Evolutionary conservation across 2,329 filamentous ascomycete species (phyloP).

Genomic region (Ophiostoma angusticollis): DNA sequence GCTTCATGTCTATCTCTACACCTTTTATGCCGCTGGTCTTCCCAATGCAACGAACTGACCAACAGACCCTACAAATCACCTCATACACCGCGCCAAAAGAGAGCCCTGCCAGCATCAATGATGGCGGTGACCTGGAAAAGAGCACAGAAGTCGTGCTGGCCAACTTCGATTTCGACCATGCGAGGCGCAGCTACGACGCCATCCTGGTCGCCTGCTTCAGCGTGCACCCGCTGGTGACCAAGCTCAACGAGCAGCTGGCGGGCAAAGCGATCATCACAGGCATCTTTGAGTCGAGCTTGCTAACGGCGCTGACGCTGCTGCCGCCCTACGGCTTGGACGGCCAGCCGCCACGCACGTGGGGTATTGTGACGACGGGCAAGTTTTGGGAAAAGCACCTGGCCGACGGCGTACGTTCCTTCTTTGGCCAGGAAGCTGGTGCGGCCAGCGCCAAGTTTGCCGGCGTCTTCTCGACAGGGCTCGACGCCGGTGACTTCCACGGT

Average conservation of each 20-base stretch:
- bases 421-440: slow-evolving; percentile 36
- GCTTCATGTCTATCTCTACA: neutral
- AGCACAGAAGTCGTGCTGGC: slow-evolving; percentile 51
- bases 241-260: slow-evolving; percentile 29
- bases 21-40: neutral
- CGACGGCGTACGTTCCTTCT: slow-evolving; percentile 48
- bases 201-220: slow-evolving; percentile 84
- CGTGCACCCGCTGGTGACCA: slow-evolving; percentile 60
- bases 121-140: slow-evolving; percentile 50
- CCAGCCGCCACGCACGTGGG: slow-evolving; percentile 42
- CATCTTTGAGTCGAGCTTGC: slow-evolving; percentile 77
- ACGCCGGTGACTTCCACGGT: slow-evolving; percentile 66
- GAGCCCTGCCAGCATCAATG: slow-evolving; percentile 66
- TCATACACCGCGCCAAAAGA: slow-evolving; percentile 53
- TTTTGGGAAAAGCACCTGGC: slow-evolving; percentile 68
- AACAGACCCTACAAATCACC: slow-evolving; percentile 35
- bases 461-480: slow-evolving; percentile 69
- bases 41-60: no score
- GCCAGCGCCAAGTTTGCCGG: slow-evolving; percentile 52
- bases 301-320: slow-evolving; percentile 45
- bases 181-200: slow-evolving; percentile 47
- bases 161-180: slow-evolving; percentile 29
- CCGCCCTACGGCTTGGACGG: slow-evolving; percentile 17
- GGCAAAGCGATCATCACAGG: slow-evolving; percentile 48
- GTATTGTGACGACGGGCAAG: slow-evolving; percentile 77